These are phyloP conservation scores for Multifurca ochricompacta DNA, from an alignment of 768 basidiomycete genomes.

Conservation along the genomic window DNA sequence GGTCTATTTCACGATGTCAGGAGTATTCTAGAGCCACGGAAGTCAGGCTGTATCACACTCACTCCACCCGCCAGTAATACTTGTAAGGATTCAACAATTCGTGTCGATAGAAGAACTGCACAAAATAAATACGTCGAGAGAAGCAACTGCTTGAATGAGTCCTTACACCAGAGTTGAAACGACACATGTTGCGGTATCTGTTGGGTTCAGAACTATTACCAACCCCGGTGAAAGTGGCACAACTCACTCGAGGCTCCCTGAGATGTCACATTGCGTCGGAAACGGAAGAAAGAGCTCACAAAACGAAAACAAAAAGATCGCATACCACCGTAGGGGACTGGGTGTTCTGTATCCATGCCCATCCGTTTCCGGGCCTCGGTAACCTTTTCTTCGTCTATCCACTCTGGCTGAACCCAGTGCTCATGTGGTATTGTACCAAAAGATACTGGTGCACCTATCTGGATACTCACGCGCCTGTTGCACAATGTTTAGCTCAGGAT, in stretches of 20 bases:
- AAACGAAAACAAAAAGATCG: not conserved
- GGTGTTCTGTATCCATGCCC: slow-evolving; percentile 21
- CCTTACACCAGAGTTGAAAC: slow-evolving; percentile 41
- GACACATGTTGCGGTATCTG: slow-evolving; percentile 43
- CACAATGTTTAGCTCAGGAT: not conserved
- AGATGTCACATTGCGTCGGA: not conserved
- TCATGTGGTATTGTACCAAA: slow-evolving; percentile 38
- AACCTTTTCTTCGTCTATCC: slow-evolving; percentile 44
- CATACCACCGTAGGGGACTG: slow-evolving; percentile 9
- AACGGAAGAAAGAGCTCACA: too few species aligned
- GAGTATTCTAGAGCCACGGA: not conserved
- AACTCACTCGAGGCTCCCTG: slow-evolving; percentile 11
- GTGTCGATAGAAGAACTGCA: slow-evolving; percentile 76
- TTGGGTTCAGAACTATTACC: not conserved
- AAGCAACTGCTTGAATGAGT: not conserved
- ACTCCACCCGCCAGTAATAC: slow-evolving; percentile 91
- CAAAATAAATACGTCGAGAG: not conserved
- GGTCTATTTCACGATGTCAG: slow-evolving; percentile 39
- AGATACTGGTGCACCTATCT: slow-evolving; percentile 30
- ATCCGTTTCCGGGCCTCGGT: slow-evolving; percentile 34
- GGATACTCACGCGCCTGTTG: slow-evolving; percentile 24
- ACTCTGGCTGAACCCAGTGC: slow-evolving; percentile 43
- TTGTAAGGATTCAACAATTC: slow-evolving; percentile 65
- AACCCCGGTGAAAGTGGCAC: not conserved
- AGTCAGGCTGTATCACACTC: slow-evolving; percentile 27